A percentile compares a stretch with the other conserved stretches of the same genome.
Conservation (phyloP, 148 eudicot species). For the Nepenthes mirabilis region DNA sequence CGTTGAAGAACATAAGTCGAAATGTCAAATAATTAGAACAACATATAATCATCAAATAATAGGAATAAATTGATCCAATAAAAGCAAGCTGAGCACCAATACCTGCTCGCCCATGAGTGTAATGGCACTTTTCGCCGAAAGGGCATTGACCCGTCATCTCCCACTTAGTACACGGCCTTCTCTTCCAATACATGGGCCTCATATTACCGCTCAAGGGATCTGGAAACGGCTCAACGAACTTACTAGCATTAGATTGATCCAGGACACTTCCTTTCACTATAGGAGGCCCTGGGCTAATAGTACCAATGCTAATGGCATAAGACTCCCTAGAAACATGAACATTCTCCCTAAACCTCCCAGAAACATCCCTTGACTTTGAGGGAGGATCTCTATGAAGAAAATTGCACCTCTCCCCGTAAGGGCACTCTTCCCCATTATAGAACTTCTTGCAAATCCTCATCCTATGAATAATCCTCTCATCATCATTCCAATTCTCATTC, state of each 20-base stretch:
- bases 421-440: constrained; percentile 90
- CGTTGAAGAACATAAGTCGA: too few relatives aligned
- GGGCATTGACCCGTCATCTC: constrained; percentile 68
- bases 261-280: constrained; percentile 14
- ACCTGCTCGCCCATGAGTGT: constrained; percentile 87
- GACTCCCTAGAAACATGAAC: constrained; percentile 34
- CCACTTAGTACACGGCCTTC: constrained; percentile 59
- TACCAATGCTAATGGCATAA: constrained; percentile 52
- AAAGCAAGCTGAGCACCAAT: background rate
- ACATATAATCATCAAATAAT: background rate
- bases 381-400: constrained; percentile 63
- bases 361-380: constrained; percentile 16
- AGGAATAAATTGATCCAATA: background rate
- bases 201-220: constrained; percentile 27
- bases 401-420: constrained; percentile 84
- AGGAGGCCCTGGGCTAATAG: constrained; percentile 19
- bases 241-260: constrained; percentile 29
- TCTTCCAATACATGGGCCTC: constrained; percentile 53
- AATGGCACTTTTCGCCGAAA: constrained; percentile 75
- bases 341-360: constrained; percentile 23
- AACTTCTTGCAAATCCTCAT: constrained; percentile 83
- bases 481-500: constrained; percentile 53
- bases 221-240: constrained; percentile 7
- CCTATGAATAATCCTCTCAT: constrained; percentile 50
- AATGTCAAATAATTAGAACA: background rate